A percentile compares a stretch with the other conserved stretches of the same genome.
Conservation (phyloP, 192 early-diverging fungal species). For the Geosiphon pyriformis region DNA sequence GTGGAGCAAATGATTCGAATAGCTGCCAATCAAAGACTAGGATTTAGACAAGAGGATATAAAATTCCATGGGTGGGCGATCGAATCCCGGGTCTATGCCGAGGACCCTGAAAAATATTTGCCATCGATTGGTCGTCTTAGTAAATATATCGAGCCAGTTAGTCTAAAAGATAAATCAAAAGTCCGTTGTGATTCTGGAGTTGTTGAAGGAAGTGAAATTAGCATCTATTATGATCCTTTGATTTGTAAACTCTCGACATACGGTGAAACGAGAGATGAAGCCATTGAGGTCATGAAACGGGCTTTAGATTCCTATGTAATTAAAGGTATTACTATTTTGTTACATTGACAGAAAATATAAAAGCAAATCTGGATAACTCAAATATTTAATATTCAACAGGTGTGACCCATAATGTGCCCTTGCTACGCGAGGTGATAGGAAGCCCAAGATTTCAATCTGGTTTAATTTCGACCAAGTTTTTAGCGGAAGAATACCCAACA, state of each 20-base stretch:
- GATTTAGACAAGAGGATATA: constrained; percentile 69
- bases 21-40: constrained; percentile 72
- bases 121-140: constrained; percentile 85
- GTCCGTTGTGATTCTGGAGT: constrained; percentile 94
- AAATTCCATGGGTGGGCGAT: constrained; percentile 85
- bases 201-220: constrained; percentile 86
- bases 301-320: constrained; percentile 90
- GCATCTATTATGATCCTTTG: constrained; percentile 95
- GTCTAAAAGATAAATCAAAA: constrained; percentile 39
- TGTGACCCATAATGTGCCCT: constrained; percentile 93
- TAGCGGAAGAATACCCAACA: constrained; percentile 81
- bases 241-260: constrained; percentile 93
- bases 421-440: constrained; percentile 79
- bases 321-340: no score
- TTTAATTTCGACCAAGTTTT: constrained; percentile 77
- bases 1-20: constrained; percentile 96
- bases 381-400: no score
- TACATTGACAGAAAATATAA: no score
- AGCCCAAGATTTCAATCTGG: constrained; percentile 69
- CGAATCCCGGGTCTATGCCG: constrained; percentile 94
- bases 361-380: no score
- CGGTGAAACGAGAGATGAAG: constrained; percentile 66
- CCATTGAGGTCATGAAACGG: constrained; percentile 69
- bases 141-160: constrained; percentile 77
- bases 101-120: constrained; percentile 90